These are phyloP conservation scores for Chlamydomonas sp. DNA, from an alignment of 139 green algal species.

Conservation along the genomic window DNA sequence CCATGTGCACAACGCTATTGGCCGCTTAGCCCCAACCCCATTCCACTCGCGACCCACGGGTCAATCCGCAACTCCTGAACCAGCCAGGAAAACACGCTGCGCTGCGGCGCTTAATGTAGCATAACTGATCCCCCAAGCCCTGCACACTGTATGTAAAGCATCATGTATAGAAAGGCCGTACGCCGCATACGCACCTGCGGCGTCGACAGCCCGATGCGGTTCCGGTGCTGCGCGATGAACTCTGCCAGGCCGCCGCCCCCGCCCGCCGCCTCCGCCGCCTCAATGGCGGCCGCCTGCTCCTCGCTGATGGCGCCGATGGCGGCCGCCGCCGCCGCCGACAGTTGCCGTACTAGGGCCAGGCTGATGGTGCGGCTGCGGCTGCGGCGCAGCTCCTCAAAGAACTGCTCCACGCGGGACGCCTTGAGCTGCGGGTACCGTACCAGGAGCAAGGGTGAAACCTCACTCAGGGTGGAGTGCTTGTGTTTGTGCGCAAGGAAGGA, in stretches of 20 bases:
- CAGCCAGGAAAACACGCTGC: too few species aligned
- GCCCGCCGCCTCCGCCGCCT: not conserved
- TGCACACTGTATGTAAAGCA: too few species aligned
- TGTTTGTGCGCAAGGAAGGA: not conserved
- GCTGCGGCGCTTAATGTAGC: too few species aligned
- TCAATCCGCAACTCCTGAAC: too few species aligned
- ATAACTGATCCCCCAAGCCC: too few species aligned
- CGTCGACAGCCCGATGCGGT: conserved; percentile 44
- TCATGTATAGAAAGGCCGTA: too few species aligned
- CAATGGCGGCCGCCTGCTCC: not conserved
- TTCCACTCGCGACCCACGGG: too few species aligned
- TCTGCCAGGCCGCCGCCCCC: not conserved
- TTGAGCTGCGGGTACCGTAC: conserved; percentile 25
- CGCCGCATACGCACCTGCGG: not conserved
- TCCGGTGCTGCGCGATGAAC: conserved; percentile 13
- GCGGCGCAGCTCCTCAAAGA: conserved; percentile 66
- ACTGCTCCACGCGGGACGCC: conserved; percentile 63
- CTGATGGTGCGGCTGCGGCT: conserved; percentile 64
- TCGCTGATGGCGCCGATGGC: not conserved
- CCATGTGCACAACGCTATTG: too few species aligned
- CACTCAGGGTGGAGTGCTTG: too few species aligned
- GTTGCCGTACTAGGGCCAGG: conserved; percentile 41
- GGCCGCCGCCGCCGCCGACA: not conserved
- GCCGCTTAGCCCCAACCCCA: too few species aligned
- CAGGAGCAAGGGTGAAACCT: not conserved